phyloP scores from a whole-genome alignment of 495 filamentous ascomycete genomes.

The Darksidea phi region DNA sequence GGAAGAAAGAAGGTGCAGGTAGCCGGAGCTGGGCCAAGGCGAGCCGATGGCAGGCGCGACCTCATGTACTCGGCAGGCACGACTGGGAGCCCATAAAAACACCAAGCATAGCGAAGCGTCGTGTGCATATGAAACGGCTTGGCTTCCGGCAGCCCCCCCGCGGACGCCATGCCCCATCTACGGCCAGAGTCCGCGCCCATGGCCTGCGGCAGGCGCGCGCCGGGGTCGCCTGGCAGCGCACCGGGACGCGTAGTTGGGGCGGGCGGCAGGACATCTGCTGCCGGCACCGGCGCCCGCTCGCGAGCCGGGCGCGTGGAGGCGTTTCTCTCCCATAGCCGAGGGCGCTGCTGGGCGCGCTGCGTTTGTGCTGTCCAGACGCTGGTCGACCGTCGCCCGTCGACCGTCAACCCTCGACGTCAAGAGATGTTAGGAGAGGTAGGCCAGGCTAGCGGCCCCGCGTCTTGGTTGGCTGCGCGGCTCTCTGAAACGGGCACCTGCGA shows the following conservation, averaged over 20 bases:
- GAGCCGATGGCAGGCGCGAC: conserved; percentile 17
- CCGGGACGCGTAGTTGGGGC: conserved; percentile 9
- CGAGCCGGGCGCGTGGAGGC: neutral
- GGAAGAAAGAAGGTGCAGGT: conserved; percentile 20
- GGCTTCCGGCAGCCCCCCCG: conserved; percentile 28
- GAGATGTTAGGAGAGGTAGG: no score
- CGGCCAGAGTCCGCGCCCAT: conserved; percentile 10
- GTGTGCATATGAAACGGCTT: conserved; percentile 35
- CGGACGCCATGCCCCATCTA: conserved; percentile 16
- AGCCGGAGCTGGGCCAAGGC: conserved; percentile 2
- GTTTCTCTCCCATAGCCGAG: neutral
- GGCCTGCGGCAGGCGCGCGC: conserved; percentile 16
- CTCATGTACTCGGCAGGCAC: conserved; percentile 30
- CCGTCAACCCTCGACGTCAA: no score
- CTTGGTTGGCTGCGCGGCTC: no score
- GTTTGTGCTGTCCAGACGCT: no score
- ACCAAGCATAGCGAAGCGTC: conserved; percentile 25
- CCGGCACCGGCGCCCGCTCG: neutral
- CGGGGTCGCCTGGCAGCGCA: neutral
- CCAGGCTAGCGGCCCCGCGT: no score
- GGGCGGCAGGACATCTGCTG: neutral
- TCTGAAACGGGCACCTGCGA: no score
- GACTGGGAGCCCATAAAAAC: conserved; percentile 19
- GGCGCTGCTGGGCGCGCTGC: no score
- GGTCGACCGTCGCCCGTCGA: no score